These are phyloP conservation scores for Termitomyces sp. DNA, from an alignment of 768 basidiomycete species.

Conservation along the genomic window DNA sequence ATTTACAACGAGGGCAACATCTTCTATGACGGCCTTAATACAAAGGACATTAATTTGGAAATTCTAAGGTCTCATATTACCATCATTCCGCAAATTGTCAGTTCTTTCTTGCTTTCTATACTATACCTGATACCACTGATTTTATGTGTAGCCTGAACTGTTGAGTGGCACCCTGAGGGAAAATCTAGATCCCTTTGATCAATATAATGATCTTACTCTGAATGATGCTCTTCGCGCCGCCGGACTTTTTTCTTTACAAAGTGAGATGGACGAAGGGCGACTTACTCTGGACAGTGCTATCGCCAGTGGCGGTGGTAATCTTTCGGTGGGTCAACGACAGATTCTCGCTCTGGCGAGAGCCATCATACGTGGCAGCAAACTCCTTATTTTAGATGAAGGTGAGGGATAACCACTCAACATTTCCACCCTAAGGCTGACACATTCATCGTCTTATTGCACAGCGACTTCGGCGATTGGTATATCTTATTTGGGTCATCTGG, in stretches of 20 bases:
- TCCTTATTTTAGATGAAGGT: slow-evolving; percentile 62
- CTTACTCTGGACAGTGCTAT: slow-evolving; percentile 41
- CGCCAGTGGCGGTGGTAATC: slow-evolving; percentile 56
- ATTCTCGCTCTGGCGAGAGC: slow-evolving; percentile 62
- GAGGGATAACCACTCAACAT: slow-evolving; percentile 19
- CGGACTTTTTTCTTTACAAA: slow-evolving; percentile 33
- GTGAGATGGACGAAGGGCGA: slow-evolving; percentile 40
- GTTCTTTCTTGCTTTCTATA: slow-evolving; percentile 8
- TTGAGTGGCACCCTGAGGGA: slow-evolving; percentile 57
- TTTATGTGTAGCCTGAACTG: slow-evolving; percentile 33
- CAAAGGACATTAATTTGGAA: slow-evolving; percentile 46
- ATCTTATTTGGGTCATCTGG: not conserved
- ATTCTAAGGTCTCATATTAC: slow-evolving; percentile 52
- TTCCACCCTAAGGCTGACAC: slow-evolving; percentile 27
- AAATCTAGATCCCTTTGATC: slow-evolving; percentile 64
- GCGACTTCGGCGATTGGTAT: slow-evolving; percentile 46
- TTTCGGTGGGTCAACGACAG: slow-evolving; percentile 75
- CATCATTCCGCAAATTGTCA: slow-evolving; percentile 47
- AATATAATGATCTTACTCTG: slow-evolving; percentile 44
- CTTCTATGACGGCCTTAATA: slow-evolving; percentile 48
- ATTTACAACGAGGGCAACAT: slow-evolving; percentile 53
- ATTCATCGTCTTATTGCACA: slow-evolving; percentile 10
- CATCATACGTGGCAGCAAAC: slow-evolving; percentile 49
- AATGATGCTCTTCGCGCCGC: slow-evolving; percentile 35
- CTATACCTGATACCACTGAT: not conserved